phyloP scores from a whole-genome alignment of 495 filamentous ascomycete species.

The Friedmanniomyces endolithicus region DNA sequence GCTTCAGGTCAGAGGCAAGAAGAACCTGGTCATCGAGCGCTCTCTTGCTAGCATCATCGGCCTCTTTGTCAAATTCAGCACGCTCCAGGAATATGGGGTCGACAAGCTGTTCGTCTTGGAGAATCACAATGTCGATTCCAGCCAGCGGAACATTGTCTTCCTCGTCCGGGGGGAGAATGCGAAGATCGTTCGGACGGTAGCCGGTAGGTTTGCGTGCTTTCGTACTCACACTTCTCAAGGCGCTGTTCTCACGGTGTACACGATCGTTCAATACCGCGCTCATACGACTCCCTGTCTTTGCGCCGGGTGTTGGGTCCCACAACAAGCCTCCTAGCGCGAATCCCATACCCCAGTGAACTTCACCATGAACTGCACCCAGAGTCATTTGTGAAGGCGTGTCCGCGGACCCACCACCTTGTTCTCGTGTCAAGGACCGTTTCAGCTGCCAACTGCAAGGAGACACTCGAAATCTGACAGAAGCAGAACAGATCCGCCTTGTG shows the following conservation, averaged over 20 bases:
- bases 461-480: slow-evolving; percentile 6
- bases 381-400: too few relatives aligned
- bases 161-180: slow-evolving; percentile 79
- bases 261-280: slow-evolving; percentile 51
- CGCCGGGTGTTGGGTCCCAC: slow-evolving; percentile 52
- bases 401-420: neutral
- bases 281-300: slow-evolving; percentile 44
- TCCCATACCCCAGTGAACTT: slow-evolving; percentile 34
- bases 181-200: slow-evolving; percentile 66
- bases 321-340: neutral
- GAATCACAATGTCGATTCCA: slow-evolving; percentile 84
- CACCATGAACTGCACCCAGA: slow-evolving; percentile 15
- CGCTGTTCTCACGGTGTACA: slow-evolving; percentile 14
- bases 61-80: slow-evolving; percentile 85
- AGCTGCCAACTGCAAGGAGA: neutral
- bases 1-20: slow-evolving; percentile 84
- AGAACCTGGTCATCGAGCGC: slow-evolving; percentile 90
- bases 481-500: slow-evolving; percentile 78
- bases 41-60: slow-evolving; percentile 79
- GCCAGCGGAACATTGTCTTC: slow-evolving; percentile 91
- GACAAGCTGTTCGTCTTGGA: slow-evolving; percentile 92
- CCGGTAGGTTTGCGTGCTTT: slow-evolving; percentile 52
- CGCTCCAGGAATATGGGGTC: slow-evolving; percentile 84
- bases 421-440: neutral
- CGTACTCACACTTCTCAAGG: neutral